Conservation (phyloP, 208 protist species). For the Leishmania tarentolae region DNA sequence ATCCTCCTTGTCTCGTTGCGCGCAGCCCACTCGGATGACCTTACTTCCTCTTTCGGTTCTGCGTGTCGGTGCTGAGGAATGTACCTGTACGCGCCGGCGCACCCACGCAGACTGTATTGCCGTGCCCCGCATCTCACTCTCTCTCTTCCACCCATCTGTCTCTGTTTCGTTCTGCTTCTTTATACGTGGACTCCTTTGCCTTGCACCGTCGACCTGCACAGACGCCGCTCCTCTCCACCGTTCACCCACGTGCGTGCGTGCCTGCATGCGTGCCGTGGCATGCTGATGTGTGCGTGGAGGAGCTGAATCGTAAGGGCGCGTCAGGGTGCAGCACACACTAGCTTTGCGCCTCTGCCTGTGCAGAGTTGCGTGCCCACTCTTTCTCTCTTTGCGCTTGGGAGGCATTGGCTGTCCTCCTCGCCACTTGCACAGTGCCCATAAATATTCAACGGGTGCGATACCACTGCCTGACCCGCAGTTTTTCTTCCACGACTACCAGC, state of each 20-base stretch:
- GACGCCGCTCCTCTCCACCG: background rate
- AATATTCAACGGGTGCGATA: background rate
- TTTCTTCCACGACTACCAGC: background rate
- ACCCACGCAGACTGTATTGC: background rate
- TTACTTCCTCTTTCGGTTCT: background rate
- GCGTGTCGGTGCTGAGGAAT: background rate
- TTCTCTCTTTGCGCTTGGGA: background rate
- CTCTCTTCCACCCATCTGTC: background rate
- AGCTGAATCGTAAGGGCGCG: background rate
- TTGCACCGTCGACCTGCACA: too few relatives aligned
- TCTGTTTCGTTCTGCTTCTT: background rate
- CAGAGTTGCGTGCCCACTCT: background rate
- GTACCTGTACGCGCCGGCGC: background rate
- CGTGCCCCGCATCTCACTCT: background rate
- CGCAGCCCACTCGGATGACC: background rate
- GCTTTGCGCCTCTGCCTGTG: background rate
- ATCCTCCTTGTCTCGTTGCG: too few relatives aligned
- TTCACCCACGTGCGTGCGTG: background rate
- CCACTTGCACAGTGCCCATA: background rate
- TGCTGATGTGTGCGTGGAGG: background rate
- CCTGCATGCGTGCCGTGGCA: background rate
- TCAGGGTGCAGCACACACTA: background rate
- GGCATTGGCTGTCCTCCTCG: background rate
- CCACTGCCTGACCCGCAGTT: background rate
- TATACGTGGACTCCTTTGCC: too few relatives aligned